These are phyloP conservation scores for Pythium chondricola DNA, from an alignment of 352 stramenopile genomes.

Conservation along the genomic window DNA sequence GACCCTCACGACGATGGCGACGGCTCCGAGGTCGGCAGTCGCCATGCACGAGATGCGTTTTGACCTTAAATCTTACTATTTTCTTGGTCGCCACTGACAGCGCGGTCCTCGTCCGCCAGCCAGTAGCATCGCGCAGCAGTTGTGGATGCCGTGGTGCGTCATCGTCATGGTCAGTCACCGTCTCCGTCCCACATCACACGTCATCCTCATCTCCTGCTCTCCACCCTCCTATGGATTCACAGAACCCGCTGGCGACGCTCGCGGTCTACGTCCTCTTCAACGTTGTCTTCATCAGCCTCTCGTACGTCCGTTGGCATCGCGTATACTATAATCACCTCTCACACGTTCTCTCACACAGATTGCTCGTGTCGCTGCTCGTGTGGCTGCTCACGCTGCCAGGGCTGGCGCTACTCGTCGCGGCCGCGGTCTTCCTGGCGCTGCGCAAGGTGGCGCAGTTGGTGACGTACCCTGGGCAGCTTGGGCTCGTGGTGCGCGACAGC, in stretches of 20 bases:
- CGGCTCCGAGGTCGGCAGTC: background rate
- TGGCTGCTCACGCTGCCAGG: conserved; percentile 46
- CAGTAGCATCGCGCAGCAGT: conserved; percentile 37
- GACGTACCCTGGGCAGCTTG: conserved; percentile 67
- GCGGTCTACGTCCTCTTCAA: conserved; percentile 49
- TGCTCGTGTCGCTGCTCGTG: conserved; percentile 43
- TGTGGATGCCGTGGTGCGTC: conserved; percentile 68
- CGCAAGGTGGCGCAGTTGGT: conserved; percentile 52
- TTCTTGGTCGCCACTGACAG: too few species aligned
- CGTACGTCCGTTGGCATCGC: conserved; percentile 15
- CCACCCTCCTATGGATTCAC: background rate
- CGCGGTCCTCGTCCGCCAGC: background rate
- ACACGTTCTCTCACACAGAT: conserved; percentile 8
- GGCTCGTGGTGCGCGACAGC: conserved; percentile 71
- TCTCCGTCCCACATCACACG: background rate
- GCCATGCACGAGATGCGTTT: background rate
- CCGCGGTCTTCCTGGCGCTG: conserved; percentile 20
- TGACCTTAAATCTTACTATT: too few species aligned
- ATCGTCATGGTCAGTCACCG: conserved; percentile 37
- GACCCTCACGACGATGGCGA: background rate
- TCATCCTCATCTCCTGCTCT: background rate
- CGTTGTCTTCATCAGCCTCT: conserved; percentile 48
- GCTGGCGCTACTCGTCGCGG: conserved; percentile 27
- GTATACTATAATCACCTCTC: background rate
- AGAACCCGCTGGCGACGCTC: conserved; percentile 60